Base-by-base conservation (phyloP, 2,329 filamentous ascomycete genomes). In the Huntiella moniliformis region DNA sequence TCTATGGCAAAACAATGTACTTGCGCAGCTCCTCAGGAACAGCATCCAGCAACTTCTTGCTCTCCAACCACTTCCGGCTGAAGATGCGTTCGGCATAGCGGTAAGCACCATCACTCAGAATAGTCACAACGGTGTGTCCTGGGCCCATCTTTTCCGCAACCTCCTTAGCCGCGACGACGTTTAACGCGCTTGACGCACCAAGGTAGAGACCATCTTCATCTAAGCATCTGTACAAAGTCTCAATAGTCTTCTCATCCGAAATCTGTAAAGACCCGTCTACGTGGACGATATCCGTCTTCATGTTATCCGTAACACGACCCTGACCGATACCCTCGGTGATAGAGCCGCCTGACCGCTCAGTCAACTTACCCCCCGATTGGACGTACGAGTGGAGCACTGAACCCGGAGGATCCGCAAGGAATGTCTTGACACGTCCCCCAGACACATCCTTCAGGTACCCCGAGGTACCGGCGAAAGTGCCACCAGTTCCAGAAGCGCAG, bases 291-390 rank as follows among this genome's bases (percentile, higher is more conserved):
- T 98, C 91, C 3, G 82, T 82, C 62, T 75, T 68, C 52, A 98
- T 66, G 63, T 98, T 98, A 58, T 94, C 84, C n/a, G 91, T 98
- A 44, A 98, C 74, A 44, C 91, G 81, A 34, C 91, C 91, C 66
- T 96, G 91, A 15, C 91, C 91, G 56, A 98, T 98, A 17, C 91
- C 91, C 65, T 98, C 91, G 2, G 91, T 98, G 63, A 98, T 96
- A 57, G 82, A 91, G 46, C 82, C 79, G 7, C 91, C 91, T 2
- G 67, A 67, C 43, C 91, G 73, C 58, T 95, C 88, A n/a, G 68
- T 67, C 46, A 96, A 68, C 59, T 82, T 80, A 35, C 87, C 87
- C 10, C 86, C 86, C 12, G 80, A 87, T 50, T 74, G 72, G 54
- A 98, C 80, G 66, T 95, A 96, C 50, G 81, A 85, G 67, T 94